A percentile compares a stretch with the other conserved stretches of the same genome.
These are phyloP conservation scores for Trametopsis cervina DNA, from an alignment of 768 basidiomycete genomes.

Conservation along the genomic window DNA sequence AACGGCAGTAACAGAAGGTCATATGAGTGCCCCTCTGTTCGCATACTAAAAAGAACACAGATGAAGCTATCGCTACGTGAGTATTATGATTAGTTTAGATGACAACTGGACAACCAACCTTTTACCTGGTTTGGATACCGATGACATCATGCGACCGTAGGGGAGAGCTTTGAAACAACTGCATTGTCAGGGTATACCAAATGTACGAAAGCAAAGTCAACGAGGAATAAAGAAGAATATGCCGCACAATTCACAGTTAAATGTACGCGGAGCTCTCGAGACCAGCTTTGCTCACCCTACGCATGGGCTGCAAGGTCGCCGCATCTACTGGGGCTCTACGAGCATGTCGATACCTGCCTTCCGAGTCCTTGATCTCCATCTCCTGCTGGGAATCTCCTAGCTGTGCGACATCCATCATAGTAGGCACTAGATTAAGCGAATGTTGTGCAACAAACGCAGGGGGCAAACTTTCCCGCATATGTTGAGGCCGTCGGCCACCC, in stretches of 20 bases:
- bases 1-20: too few species aligned
- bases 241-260: constrained; percentile 2
- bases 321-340: constrained; percentile 84
- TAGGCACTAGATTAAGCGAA: constrained; percentile 17
- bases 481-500: constrained; percentile 48
- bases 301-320: constrained; percentile 80
- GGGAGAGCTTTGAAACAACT: too few species aligned
- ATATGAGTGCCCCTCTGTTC: too few species aligned
- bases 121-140: too few species aligned
- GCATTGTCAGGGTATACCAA: too few species aligned
- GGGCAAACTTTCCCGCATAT: constrained; percentile 71
- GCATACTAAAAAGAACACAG: too few species aligned
- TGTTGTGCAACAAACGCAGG: constrained; percentile 38
- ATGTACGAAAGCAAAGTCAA: not conserved
- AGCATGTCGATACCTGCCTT: constrained; percentile 82
- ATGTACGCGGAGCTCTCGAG: constrained; percentile 52
- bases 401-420: constrained; percentile 28
- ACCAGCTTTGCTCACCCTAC: constrained; percentile 90
- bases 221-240: not conserved
- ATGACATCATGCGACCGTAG: too few species aligned
- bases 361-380: constrained; percentile 81
- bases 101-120: too few species aligned
- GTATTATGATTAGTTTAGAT: too few species aligned
- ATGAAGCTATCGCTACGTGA: too few species aligned
- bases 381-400: constrained; percentile 72